Evolutionary conservation across 2,329 filamentous ascomycete species (phyloP).

Genomic region (Colletotrichum sp.): DNA sequence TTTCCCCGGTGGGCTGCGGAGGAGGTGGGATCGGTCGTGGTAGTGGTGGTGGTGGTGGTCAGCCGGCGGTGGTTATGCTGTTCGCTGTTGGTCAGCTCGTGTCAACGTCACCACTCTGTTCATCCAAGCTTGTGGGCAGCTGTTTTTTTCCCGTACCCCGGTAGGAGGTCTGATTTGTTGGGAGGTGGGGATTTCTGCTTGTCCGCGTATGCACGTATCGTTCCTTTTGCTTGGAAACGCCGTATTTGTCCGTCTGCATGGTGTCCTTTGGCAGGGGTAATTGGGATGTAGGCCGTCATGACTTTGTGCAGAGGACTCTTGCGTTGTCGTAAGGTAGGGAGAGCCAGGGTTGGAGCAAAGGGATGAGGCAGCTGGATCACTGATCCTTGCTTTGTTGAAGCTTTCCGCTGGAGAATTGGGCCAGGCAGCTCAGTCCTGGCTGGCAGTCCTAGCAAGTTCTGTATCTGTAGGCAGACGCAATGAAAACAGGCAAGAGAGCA

Average conservation of each 20-base stretch:
- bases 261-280: background rate
- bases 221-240: background rate
- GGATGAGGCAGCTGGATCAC: slow-evolving; percentile 1
- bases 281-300: slow-evolving; percentile 14
- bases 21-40: background rate
- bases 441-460: background rate
- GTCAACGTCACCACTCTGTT: slow-evolving; percentile 19
- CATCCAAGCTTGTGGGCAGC: background rate
- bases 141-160: background rate
- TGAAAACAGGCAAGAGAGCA: background rate
- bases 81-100: background rate
- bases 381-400: slow-evolving; percentile 5
- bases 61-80: background rate
- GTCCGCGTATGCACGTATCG: background rate
- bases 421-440: background rate
- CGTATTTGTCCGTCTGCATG: slow-evolving; percentile 1
- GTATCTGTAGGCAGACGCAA: background rate
- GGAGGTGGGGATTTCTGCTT: background rate
- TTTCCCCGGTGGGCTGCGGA: background rate
- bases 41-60: background rate
- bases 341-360: background rate
- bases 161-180: background rate
- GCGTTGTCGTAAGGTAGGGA: slow-evolving; percentile 7
- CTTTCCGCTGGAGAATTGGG: background rate
- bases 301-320: slow-evolving; percentile 1